Evolutionary conservation across 2,329 filamentous ascomycete genomes (phyloP), one percentile per base, ranked within the genome.

Genomic region (Epichloe gansuensis): DNA sequence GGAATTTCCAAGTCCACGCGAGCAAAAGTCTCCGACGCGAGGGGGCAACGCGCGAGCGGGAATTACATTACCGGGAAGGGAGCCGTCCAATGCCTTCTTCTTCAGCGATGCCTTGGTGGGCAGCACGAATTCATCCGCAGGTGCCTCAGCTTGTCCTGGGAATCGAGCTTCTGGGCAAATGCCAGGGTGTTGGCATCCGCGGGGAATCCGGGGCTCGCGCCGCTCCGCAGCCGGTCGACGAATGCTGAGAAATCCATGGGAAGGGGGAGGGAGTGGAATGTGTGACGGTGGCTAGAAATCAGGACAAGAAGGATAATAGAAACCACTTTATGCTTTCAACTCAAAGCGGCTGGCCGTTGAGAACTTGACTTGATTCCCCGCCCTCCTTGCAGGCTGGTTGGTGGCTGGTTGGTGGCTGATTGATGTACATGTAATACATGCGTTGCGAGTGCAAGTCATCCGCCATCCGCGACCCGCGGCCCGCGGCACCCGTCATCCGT

Each of bases 71-170:
- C 72, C 65, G n/a, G 69, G 69, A 43, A 73, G 58, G 4, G 59
- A 64, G 21, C 72, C 73, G 17, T 73, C 67, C 9, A 87, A 66
- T 0, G 75, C 80, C 57, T 74, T 83, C 57, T 85, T 78, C 64
- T 77, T 82, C 46, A 93, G 68, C 42, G 90, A 87, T 9, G 72
- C 73, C 65, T 82, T 88, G 3, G 85, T 85, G 0, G 90, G 90
- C 46, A 94, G 82, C 47, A 85, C 76, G 65, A 91, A 95, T 59
- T 91, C 78, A 25, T 81, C 69, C 88, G 78, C 52, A 88, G 75
- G 53, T 74, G 69, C 15, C 70, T 67, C 41, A 89, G 66, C n/a
- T 74, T 67, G 62, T 88, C 84, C 59, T 80, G 71, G 0, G 69
- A 67, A 65, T 88, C 85, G 5, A 86, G 72, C 45, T 60, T 58